A percentile compares a stretch with the other conserved stretches of the same genome.
phyloP scores from a whole-genome alignment of 768 basidiomycete species.

The Aureoboletus auriporus region DNA sequence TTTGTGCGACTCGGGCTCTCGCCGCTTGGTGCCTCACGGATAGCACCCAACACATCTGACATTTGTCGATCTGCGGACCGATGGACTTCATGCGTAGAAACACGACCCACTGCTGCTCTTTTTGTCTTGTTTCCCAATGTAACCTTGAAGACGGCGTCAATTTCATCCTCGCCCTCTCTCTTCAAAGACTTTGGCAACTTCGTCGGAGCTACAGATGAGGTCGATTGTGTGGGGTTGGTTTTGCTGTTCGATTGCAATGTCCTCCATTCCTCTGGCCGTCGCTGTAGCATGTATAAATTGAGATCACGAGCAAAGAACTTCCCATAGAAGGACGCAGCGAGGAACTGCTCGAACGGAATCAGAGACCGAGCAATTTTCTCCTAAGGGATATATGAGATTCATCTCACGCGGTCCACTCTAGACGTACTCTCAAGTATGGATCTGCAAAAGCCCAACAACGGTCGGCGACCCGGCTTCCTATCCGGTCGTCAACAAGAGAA shows the following conservation, averaged over 20 bases:
- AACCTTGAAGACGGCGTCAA: constrained; percentile 66
- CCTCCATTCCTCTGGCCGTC: constrained; percentile 84
- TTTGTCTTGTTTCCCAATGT: constrained; percentile 56
- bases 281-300: constrained; percentile 71
- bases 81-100: constrained; percentile 9
- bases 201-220: neutral
- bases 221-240: constrained; percentile 5
- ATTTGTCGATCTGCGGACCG: constrained; percentile 36
- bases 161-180: constrained; percentile 57
- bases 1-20: constrained; percentile 36
- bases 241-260: constrained; percentile 52
- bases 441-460: constrained; percentile 92
- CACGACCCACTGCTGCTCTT: constrained; percentile 42
- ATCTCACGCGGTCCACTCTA: neutral
- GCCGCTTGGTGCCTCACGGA: constrained; percentile 50
- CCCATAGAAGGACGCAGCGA: constrained; percentile 79
- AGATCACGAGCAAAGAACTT: constrained; percentile 82
- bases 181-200: constrained; percentile 38
- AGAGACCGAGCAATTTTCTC: constrained; percentile 90
- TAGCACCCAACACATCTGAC: constrained; percentile 53
- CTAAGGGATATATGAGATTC: constrained; percentile 35
- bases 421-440: constrained; percentile 80
- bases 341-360: constrained; percentile 60
- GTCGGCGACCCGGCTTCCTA: constrained; percentile 88
- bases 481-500: constrained; percentile 78